Base-by-base conservation (phyloP, 768 basidiomycete genomes). In the Suillus hirtellus region DNA sequence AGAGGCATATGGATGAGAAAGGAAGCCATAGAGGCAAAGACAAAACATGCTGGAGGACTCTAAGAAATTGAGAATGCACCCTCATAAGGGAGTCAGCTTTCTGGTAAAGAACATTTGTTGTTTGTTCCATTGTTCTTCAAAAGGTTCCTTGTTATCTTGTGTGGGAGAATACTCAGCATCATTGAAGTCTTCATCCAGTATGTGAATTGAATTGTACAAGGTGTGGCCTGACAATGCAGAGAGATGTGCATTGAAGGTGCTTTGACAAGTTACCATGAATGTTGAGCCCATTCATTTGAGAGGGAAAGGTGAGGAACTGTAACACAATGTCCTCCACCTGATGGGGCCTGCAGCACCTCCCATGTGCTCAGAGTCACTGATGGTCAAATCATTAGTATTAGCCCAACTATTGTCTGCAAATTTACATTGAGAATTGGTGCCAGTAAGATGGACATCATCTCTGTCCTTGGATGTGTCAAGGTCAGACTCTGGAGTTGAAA, bases 11-110 rank as follows among this genome's bases (percentile, higher is more conserved):
- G 84, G 80, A 73, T 86, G 85, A 14, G 89, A 79, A 24, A 99
- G 79, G 60, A 92, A 76, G 19, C 79, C 78, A 71, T 88, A 90
- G 68, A 95, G 82, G 2, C 79, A 74, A 47, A 84, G 75, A 24
- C 96, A 83, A 2, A 95, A 59, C 66, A 69, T 76, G 76, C 83
- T 96, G 1, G 83, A 79, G 2, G 90, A 85, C 8, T 90, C 89
- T 63, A 99, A 82, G 58, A 88, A 79, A 3, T 92, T 88, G 63
- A 99, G 78, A 2, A 93, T 92, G 40, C 86, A 81, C 11, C 96
- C 95, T 64, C 91, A 84, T 60, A 96, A 79, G 6, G 85, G 84
- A 14, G 82, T 66, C 3, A 72, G 70, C 66, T 77, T 79, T 38
- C 78, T 76, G 47, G 82, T 69, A 87, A 84, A 9, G 79, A 77